Base-by-base conservation (phyloP, 1,284 basidiomycete species). In the Rhodofomes roseus region DNA sequence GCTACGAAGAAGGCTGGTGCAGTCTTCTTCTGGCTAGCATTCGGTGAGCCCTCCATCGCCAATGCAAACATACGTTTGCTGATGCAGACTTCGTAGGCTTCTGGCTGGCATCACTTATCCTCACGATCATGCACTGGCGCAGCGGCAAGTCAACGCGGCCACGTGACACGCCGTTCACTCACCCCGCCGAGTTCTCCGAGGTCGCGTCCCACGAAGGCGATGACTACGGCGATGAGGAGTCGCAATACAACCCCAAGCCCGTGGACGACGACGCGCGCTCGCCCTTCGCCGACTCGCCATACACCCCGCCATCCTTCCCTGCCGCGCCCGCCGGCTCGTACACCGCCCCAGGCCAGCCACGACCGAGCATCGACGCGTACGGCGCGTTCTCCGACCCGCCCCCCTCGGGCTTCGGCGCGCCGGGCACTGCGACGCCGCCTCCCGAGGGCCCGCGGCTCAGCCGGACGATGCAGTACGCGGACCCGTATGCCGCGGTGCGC, bases 1-100 rank as follows among this genome's bases (percentile, higher is more conserved):
- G 85, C 80, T 63, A 95, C 94, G 7, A 95, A 96, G 77, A 93
- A 93, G 69, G 93, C 94, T 3, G 90, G 83, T 0, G 84, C 84
- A 7, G 83, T 95, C 56, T 95, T 96, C 74, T 89, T 94, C 71
- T 95, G 93, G 94, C 73, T 93, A n/a, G 78, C 83, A 1, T 89
- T 90, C 58, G 80, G 88, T 89, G 62, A 55, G 72, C 71, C 2
- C 36, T n/a, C n/a, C n/a, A n/a, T n/a, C n/a, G n/a, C n/a, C n/a
- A 6, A 18, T 37, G n/a, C 31, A 36, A 36, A 1, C 37, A 9
- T 51, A 9, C 27, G 5, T 34, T 34, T 34, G 31, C 31, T 34
- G 5, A 34, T 34, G 31, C 5, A 34, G 11, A 11, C 31, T 34
- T 11, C 5, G 4, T 48, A 89, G 90, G 74, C 16, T 87, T 85